These are phyloP conservation scores for Dothistroma pini DNA, from an alignment of 2,329 filamentous ascomycete genomes.

Conservation along the genomic window DNA sequence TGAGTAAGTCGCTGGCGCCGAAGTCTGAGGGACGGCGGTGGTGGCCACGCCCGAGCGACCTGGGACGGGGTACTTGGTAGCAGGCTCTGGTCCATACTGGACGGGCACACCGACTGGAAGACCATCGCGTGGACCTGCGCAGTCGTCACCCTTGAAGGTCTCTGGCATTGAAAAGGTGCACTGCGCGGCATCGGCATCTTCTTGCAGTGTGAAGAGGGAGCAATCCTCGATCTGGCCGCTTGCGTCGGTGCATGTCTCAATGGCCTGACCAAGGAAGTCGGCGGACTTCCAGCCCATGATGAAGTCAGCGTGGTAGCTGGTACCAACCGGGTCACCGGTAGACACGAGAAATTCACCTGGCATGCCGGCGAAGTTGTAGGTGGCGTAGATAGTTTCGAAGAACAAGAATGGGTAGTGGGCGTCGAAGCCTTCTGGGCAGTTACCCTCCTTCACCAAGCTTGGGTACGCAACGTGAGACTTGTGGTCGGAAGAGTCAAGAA, in stretches of 20 bases:
- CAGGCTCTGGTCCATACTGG: conserved; percentile 44
- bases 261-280: conserved; percentile 65
- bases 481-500: conserved; percentile 53
- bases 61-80: conserved; percentile 33
- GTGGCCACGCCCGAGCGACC: conserved; percentile 23
- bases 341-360: conserved; percentile 70
- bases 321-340: conserved; percentile 73
- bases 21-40: conserved; percentile 15
- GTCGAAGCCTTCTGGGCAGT: conserved; percentile 67
- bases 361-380: conserved; percentile 58
- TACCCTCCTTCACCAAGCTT: conserved; percentile 68
- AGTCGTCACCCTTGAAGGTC: conserved; percentile 57
- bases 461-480: conserved; percentile 73
- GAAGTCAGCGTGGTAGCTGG: conserved; percentile 74
- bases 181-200: conserved; percentile 48
- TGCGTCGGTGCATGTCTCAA: conserved; percentile 68
- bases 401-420: conserved; percentile 70
- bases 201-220: conserved; percentile 67
- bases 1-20: conserved; percentile 14
- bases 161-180: conserved; percentile 63
- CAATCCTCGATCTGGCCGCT: conserved; percentile 72
- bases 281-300: conserved; percentile 69
- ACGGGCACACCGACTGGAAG: conserved; percentile 65
- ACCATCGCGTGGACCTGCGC: conserved; percentile 50
- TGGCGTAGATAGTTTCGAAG: conserved; percentile 83